phyloP scores from a whole-genome alignment of 352 stramenopile species.

The Phytophthora citrophthora region DNA sequence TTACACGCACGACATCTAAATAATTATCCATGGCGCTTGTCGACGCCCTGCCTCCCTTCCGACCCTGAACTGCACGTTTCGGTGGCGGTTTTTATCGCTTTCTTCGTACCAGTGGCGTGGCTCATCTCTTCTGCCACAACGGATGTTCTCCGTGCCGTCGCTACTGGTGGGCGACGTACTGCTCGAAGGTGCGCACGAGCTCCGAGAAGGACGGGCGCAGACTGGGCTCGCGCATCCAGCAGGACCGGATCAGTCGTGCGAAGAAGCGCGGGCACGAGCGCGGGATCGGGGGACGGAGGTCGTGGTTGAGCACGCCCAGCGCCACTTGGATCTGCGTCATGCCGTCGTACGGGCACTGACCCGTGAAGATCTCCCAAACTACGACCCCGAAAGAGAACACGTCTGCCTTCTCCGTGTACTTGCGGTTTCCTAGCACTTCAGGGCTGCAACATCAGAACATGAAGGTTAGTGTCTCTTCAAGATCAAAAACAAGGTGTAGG shows the following conservation, averaged over 20 bases:
- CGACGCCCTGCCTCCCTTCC: slow-evolving; percentile 10
- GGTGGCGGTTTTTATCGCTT: slow-evolving; percentile 14
- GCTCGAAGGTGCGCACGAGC: slow-evolving; percentile 62
- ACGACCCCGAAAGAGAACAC: slow-evolving; percentile 95
- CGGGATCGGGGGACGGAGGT: slow-evolving; percentile 73
- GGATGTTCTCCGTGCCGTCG: not conserved
- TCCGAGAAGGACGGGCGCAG: slow-evolving; percentile 74
- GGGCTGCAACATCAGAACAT: slow-evolving; percentile 43
- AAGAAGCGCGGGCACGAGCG: slow-evolving; percentile 71
- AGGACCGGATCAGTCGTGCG: slow-evolving; percentile 74
- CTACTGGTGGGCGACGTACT: slow-evolving; percentile 39
- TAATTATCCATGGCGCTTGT: slow-evolving; percentile 27
- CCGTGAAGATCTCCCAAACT: slow-evolving; percentile 93
- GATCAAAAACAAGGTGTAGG: slow-evolving; percentile 12
- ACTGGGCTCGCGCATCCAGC: slow-evolving; percentile 78
- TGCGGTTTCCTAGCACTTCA: slow-evolving; percentile 89
- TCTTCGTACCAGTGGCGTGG: slow-evolving; percentile 22
- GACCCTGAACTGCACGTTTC: slow-evolving; percentile 11
- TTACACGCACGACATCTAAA: slow-evolving; percentile 34
- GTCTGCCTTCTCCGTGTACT: slow-evolving; percentile 94
- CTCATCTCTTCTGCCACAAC: slow-evolving; percentile 7
- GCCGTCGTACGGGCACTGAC: slow-evolving; percentile 89
- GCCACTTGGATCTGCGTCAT: slow-evolving; percentile 90
- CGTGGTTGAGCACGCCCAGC: slow-evolving; percentile 81
- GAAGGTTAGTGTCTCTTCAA: slow-evolving; percentile 32